A percentile compares a stretch with the other conserved stretches of the same genome.
These are phyloP conservation scores for Neurospora sp. DNA, from an alignment of 495 filamentous ascomycete species.

Conservation along the genomic window DNA sequence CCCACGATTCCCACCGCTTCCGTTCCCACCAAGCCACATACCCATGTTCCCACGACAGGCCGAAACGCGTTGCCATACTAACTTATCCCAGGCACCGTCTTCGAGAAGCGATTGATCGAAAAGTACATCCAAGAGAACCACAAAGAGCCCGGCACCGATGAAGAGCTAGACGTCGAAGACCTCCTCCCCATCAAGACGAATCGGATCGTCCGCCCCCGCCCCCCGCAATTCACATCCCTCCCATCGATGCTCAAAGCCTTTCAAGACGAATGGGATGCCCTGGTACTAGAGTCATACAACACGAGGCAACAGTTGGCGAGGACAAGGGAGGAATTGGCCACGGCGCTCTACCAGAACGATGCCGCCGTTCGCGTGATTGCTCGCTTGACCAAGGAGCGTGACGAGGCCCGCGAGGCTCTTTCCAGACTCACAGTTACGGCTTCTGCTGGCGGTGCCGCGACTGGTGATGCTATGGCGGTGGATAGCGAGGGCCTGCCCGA, in stretches of 20 bases:
- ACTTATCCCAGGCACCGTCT: conserved; percentile 57
- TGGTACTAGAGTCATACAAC: conserved; percentile 83
- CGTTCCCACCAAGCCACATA: background rate
- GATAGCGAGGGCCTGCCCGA: conserved; percentile 66
- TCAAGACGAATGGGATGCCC: conserved; percentile 95
- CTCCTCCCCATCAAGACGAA: conserved; percentile 77
- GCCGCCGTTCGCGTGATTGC: conserved; percentile 90
- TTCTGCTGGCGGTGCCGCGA: conserved; percentile 39
- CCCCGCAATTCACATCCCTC: conserved; percentile 91
- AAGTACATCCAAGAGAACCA: conserved; percentile 90
- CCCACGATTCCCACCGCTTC: background rate
- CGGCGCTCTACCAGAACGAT: conserved; percentile 92
- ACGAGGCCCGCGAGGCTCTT: conserved; percentile 88
- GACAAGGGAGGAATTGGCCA: conserved; percentile 84
- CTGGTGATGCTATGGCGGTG: conserved; percentile 83
- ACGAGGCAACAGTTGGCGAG: conserved; percentile 79
- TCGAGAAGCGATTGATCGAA: conserved; percentile 90
- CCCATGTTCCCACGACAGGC: background rate
- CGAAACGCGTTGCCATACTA: conserved; percentile 10
- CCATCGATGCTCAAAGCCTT: conserved; percentile 94
- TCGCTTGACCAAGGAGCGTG: conserved; percentile 74
- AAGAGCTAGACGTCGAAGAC: conserved; percentile 77
- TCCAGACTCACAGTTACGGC: conserved; percentile 64
- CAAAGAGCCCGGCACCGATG: conserved; percentile 85
- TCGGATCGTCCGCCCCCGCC: conserved; percentile 74